Percentiles rank a stretch among this genome's conserved stretches.
These are phyloP conservation scores for Xylariaceae sp. DNA, from an alignment of 2,329 filamentous ascomycete genomes.

Conservation along the genomic window DNA sequence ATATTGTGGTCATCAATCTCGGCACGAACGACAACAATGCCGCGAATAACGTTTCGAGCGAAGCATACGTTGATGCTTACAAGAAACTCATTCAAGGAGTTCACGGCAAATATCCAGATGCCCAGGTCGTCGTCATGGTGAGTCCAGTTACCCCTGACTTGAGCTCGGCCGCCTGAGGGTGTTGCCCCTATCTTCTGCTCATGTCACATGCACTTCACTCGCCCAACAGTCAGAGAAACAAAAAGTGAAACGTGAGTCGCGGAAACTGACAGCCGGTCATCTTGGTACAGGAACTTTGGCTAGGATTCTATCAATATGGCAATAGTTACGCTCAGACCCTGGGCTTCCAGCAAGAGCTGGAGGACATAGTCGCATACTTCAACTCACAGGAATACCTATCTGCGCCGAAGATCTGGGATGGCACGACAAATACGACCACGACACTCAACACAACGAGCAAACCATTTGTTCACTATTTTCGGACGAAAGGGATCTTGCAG, in stretches of 20 bases:
- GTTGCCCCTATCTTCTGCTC: not conserved
- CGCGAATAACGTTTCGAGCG: conserved; percentile 37
- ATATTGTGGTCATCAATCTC: conserved; percentile 43
- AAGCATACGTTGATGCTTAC: conserved; percentile 38
- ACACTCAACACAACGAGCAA: conserved; percentile 30
- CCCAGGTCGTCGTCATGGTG: conserved; percentile 43
- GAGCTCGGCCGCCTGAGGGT: not conserved
- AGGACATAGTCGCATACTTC: conserved; percentile 48
- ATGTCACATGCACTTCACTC: too few relatives aligned
- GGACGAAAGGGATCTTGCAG: conserved; percentile 55
- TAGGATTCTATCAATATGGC: conserved; percentile 46
- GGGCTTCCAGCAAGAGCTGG: conserved; percentile 47
- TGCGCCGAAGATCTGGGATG: conserved; percentile 38
- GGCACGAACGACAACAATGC: conserved; percentile 44
- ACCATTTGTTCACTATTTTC: conserved; percentile 55
- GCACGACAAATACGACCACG: conserved; percentile 35
- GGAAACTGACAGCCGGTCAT: not conserved
- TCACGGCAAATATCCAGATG: conserved; percentile 42
- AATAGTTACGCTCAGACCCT: conserved; percentile 45
- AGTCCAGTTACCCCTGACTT: conserved; percentile 2
- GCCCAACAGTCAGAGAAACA: too few relatives aligned
- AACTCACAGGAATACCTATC: conserved; percentile 40
- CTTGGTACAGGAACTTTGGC: conserved; percentile 35
- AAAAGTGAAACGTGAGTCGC: too few relatives aligned
- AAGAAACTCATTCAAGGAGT: conserved; percentile 43